Evolutionary conservation across 2,329 filamentous ascomycete genomes (phyloP), one percentile per base, ranked within the genome.

Genomic region (Aureobasidium sp.): DNA sequence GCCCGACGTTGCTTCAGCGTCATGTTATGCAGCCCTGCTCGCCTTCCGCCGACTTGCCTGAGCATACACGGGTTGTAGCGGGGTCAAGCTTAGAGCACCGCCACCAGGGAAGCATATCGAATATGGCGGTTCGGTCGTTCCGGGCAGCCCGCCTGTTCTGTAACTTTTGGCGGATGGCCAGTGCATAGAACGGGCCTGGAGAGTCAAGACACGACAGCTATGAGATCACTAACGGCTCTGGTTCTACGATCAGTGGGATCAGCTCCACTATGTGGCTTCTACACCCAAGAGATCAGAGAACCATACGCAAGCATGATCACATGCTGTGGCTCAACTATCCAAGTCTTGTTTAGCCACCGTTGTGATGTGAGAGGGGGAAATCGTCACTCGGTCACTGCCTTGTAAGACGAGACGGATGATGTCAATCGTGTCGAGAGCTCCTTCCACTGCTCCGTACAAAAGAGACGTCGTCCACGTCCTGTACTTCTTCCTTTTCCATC

Each of bases 11-110:
- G 41, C 14, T 48, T 7, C 30, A 48, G 14, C 44, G 44, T 48
- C 44, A 48, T 48, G 44, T 2, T 48, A 48, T 48, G 44, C 44
- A 48, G 44, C 44, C 44, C 32, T 48, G 16, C 44, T 37, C 10
- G n/a, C 8, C 14, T 10, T 24, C 17, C 30, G 19, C 29, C 44
- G 8, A 35, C n/a, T 48, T 24, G n/a, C 2, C 16, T 48, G 4
- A 17, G 21, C 34, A 29, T 39, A 32, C 24, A 34, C 45, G 45
- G 34, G 34, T 38, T 39, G 30, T 49, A 49, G 45, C 34, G 45
- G 45, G 45, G 45, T 49, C 45, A 24, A 16, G 42, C 42, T 47
- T 35, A 19, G 30, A 37, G 42, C 24, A 38, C 45, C 45, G 34
- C 45, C 44, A 48, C 44, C n/a, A 48, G 32, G 34, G 29, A 30